A percentile compares a stretch with the other conserved stretches of the same genome.
Conservation (phyloP, 345 rosid species). For the thale cress (Arabidopsis thaliana) region TAIR10.1 NC_003071.7:11990501-11991000, state of each 20-base stretch:
- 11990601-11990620: slow-evolving; percentile 55
- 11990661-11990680: slow-evolving; percentile 66
- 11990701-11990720: slow-evolving; percentile 1
- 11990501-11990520: slow-evolving; percentile 61
- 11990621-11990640: slow-evolving; percentile 64
- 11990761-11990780: slow-evolving; percentile 29
- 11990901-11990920: slow-evolving; percentile 68
- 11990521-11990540: slow-evolving; percentile 62
- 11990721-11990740: slow-evolving; percentile 2
- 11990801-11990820: slow-evolving; percentile 78
- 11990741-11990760: neutral
- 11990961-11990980: slow-evolving; percentile 4
- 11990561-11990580: slow-evolving; percentile 64
- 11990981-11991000: slow-evolving; percentile 17
- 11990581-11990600: slow-evolving; percentile 65
- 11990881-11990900: slow-evolving; percentile 59
- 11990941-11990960: neutral
- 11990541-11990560: slow-evolving; percentile 56
- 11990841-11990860: slow-evolving; percentile 59
- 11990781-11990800: slow-evolving; percentile 62
- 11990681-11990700: slow-evolving; percentile 72
- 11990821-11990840: slow-evolving; percentile 75
- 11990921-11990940: neutral
- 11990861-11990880: slow-evolving; percentile 66
- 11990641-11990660: slow-evolving; percentile 76